Conservation (phyloP, 495 filamentous ascomycete genomes). For the Symbiotaphrina buchneri region DNA sequence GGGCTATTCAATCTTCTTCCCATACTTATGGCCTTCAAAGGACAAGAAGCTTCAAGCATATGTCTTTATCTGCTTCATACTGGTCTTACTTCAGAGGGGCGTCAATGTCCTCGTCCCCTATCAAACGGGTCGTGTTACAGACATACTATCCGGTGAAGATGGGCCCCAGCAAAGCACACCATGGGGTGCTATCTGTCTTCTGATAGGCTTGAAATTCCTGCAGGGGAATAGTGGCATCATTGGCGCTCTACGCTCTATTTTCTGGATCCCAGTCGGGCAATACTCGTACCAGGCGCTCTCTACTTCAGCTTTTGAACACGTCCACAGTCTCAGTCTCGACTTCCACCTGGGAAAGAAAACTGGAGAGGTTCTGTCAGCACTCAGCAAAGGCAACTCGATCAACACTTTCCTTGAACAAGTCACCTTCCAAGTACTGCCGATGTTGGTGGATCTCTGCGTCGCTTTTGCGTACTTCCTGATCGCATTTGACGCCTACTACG, state of each 20-base stretch:
- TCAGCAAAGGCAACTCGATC: conserved; percentile 90
- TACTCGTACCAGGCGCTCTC: conserved; percentile 91
- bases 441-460: conserved; percentile 75
- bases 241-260: conserved; percentile 51
- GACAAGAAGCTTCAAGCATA: conserved; percentile 44
- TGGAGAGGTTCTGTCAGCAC: conserved; percentile 79
- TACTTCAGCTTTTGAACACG: conserved; percentile 89
- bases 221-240: conserved; percentile 77
- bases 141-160: conserved; percentile 32
- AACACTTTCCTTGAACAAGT: conserved; percentile 92
- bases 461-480: conserved; percentile 73
- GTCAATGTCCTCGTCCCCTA: conserved; percentile 64
- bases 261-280: conserved; percentile 93
- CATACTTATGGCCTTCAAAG: conserved; percentile 81
- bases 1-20: conserved; percentile 76
- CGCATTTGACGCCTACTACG: conserved; percentile 68
- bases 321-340: conserved; percentile 82
- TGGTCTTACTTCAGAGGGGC: conserved; percentile 53
- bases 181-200: conserved; percentile 50
- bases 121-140: conserved; percentile 52
- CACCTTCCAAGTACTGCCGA: conserved; percentile 85
- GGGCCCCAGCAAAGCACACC: conserved; percentile 26
- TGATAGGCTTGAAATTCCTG: conserved; percentile 62
- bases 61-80: conserved; percentile 55
- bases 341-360: conserved; percentile 96